These are phyloP conservation scores for Diaporthe nobilis DNA, from an alignment of 2,329 filamentous ascomycete species.

Conservation along the genomic window DNA sequence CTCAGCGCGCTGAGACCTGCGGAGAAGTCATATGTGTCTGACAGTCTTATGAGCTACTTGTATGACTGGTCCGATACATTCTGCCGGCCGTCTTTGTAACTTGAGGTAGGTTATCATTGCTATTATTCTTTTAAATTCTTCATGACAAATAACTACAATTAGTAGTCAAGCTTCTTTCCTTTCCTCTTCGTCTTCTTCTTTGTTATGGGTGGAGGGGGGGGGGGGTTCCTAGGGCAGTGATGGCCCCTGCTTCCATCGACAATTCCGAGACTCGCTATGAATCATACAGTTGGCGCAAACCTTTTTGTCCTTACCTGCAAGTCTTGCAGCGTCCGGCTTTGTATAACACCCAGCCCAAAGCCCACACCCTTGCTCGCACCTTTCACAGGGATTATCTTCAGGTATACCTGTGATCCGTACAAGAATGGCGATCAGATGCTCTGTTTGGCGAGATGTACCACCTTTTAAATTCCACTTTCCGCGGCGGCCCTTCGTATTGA, in stretches of 20 bases:
- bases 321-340: not conserved
- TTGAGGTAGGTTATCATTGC: no score
- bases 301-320: no score
- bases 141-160: no score
- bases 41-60: no score
- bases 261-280: not conserved
- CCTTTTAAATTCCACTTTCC: not conserved
- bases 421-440: not conserved
- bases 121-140: no score
- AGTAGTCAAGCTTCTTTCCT: not conserved
- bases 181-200: no score
- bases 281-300: not conserved
- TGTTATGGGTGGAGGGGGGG: no score
- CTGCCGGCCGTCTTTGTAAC: no score
- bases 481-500: not conserved
- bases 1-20: not conserved
- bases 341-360: conserved; percentile 5
- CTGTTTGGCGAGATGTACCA: not conserved
- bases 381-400: not conserved
- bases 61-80: no score
- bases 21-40: no score
- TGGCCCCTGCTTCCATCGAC: not conserved
- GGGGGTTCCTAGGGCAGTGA: no score
- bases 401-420: not conserved
- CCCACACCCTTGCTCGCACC: not conserved